These are phyloP conservation scores for Talaromyces marneffei DNA, from an alignment of 2,329 filamentous ascomycete species.

Conservation along the genomic window DNA sequence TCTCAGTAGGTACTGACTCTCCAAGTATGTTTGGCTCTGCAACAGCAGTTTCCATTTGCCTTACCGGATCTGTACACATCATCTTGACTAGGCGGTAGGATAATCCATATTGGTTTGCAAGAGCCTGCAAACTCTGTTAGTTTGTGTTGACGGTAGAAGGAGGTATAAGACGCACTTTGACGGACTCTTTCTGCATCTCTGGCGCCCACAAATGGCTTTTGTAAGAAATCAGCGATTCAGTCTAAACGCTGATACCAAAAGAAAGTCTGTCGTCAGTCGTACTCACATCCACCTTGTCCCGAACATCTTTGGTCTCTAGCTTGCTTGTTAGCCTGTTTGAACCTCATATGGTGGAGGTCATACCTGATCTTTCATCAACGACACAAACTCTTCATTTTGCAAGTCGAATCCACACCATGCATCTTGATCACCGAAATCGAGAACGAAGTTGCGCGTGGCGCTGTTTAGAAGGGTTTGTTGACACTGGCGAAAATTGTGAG, in stretches of 20 bases:
- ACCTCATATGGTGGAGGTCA: conserved; percentile 10
- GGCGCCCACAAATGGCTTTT: conserved; percentile 66
- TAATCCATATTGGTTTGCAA: conserved; percentile 61
- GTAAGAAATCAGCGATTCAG: conserved; percentile 13
- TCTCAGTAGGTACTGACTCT: neutral
- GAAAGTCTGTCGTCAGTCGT: neutral
- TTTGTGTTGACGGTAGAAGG: neutral
- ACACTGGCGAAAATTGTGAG: conserved; percentile 26
- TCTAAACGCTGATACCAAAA: neutral
- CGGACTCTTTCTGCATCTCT: conserved; percentile 51
- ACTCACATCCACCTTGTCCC: conserved; percentile 66
- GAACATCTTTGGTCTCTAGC: conserved; percentile 43
- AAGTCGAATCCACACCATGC: conserved; percentile 38
- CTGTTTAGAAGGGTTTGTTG: conserved; percentile 25
- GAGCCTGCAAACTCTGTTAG: conserved; percentile 24
- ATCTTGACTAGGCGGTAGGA: conserved; percentile 60
- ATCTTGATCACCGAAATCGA: conserved; percentile 40
- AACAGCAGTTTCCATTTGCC: conserved; percentile 15
- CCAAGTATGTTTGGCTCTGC: conserved; percentile 16
- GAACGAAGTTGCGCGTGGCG: conserved; percentile 36
- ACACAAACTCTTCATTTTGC: conserved; percentile 28
- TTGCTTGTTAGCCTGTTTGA: neutral
- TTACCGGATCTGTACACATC: conserved; percentile 54
- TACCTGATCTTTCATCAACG: conserved; percentile 31
- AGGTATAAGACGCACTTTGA: conserved; percentile 37